phyloP scores from a whole-genome alignment of 169 alveolate genomes.

The Haemoproteus tartakovskyi region DNA sequence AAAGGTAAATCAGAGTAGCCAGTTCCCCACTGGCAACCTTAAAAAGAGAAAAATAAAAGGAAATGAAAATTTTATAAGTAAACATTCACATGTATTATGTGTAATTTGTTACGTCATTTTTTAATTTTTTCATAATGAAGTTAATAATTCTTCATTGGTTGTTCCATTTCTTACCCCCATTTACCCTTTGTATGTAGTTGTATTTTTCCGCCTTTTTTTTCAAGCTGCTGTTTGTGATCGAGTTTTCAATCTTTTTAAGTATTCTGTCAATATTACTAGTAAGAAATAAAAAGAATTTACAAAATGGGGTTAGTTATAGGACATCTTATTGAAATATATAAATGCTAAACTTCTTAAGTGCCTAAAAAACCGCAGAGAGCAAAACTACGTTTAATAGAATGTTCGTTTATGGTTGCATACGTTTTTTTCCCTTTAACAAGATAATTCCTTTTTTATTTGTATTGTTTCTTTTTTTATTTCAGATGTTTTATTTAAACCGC shows the following conservation, averaged over 20 bases:
- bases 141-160: not conserved
- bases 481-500: constrained; percentile 38
- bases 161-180: constrained; percentile 8
- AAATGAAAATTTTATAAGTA: not conserved
- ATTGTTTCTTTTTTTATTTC: not conserved
- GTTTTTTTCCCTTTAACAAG: not conserved
- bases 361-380: no score
- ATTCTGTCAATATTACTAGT: constrained; percentile 40
- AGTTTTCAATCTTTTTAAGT: not conserved
- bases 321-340: not conserved
- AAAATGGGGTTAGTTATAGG: not conserved
- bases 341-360: not conserved
- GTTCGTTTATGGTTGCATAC: not conserved
- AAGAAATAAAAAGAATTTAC: constrained; percentile 1
- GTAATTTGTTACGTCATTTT: not conserved
- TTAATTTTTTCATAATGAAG: not conserved
- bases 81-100: no score
- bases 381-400: no score
- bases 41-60: no score
- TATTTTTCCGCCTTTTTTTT: not conserved
- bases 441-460: not conserved
- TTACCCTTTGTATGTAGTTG: not conserved
- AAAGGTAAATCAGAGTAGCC: constrained; percentile 5
- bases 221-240: not conserved
- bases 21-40: not conserved